Evolutionary conservation across 371 early-diverging fungal genomes (phyloP).

Genomic region (Mucor mucedo): DNA sequence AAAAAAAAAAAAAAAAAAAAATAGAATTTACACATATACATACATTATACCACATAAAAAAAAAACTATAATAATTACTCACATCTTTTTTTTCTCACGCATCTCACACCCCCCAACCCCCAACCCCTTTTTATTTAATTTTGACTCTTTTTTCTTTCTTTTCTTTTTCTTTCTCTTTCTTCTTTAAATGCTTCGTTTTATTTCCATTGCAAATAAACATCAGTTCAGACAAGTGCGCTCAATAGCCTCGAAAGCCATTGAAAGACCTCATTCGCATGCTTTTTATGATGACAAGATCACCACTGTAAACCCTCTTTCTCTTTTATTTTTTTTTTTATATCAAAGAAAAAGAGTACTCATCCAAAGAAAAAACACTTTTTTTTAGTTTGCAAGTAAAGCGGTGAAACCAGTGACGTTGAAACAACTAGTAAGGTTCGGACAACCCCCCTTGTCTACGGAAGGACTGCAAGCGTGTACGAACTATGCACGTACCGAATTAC

Average conservation of each 20-base stretch:
- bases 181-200: slow-evolving; percentile 18
- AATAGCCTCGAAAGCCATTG: slow-evolving; percentile 32
- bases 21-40: not conserved
- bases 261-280: slow-evolving; percentile 38
- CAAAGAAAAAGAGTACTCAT: not conserved
- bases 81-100: slow-evolving; percentile 16
- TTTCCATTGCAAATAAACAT: not conserved
- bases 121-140: slow-evolving; percentile 8
- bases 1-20: too few species aligned
- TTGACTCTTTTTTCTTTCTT: not conserved
- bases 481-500: slow-evolving; percentile 79
- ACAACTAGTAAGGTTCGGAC: slow-evolving; percentile 76
- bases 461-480: slow-evolving; percentile 59
- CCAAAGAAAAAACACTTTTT: too few species aligned
- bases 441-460: slow-evolving; percentile 54
- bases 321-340: too few species aligned
- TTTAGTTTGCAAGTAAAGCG: slow-evolving; percentile 65
- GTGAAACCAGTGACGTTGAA: slow-evolving; percentile 81
- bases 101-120: too few species aligned
- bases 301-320: slow-evolving; percentile 28
- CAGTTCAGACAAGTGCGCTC: slow-evolving; percentile 3
- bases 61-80: too few species aligned
- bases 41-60: not conserved
- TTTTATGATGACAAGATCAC: slow-evolving; percentile 56
- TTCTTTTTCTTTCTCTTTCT: slow-evolving; percentile 2